A percentile compares a stretch with the other conserved stretches of the same genome.
Evolutionary conservation across 495 filamentous ascomycete species (phyloP).

Genomic region (Tetracladium marchalianum): DNA sequence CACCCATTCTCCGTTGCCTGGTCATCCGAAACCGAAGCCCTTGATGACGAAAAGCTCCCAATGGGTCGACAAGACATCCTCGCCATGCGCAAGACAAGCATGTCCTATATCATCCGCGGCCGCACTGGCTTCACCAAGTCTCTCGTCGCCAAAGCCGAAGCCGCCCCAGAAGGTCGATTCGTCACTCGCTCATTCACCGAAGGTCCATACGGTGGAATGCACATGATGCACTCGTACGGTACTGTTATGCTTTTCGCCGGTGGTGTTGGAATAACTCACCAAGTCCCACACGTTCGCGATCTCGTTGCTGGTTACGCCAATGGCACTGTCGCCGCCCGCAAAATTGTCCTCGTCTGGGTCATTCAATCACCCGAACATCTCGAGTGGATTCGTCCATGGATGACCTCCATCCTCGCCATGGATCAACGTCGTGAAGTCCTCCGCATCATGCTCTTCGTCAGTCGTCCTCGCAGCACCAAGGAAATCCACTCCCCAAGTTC

Average conservation of each 20-base stretch:
- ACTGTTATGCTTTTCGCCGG: conserved; percentile 80
- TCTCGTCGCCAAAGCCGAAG: conserved; percentile 59
- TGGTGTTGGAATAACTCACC: conserved; percentile 83
- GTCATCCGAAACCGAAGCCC: conserved; percentile 44
- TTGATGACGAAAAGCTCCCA: conserved; percentile 39
- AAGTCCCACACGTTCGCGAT: conserved; percentile 67
- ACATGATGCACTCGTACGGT: conserved; percentile 65
- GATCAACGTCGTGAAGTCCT: conserved; percentile 74
- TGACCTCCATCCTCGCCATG: conserved; percentile 86
- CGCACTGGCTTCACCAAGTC: conserved; percentile 75
- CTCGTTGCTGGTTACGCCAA: conserved; percentile 60
- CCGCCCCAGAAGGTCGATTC: conserved; percentile 47
- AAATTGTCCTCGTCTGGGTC: conserved; percentile 80
- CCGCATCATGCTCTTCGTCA: conserved; percentile 80
- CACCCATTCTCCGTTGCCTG: conserved; percentile 61
- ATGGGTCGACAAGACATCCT: conserved; percentile 48
- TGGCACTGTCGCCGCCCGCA: conserved; percentile 63
- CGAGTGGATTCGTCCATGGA: conserved; percentile 89
- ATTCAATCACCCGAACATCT: conserved; percentile 83
- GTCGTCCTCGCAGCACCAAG: conserved; percentile 64
- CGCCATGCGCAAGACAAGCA: conserved; percentile 45
- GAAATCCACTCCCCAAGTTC: conserved; percentile 75
- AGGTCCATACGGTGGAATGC: conserved; percentile 70
- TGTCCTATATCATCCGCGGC: conserved; percentile 72
- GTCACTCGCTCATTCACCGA: conserved; percentile 58